These are phyloP conservation scores for Nakaseomyces nivariensis DNA, from an alignment of 1,139 yeast genomes.

Conservation along the genomic window DNA sequence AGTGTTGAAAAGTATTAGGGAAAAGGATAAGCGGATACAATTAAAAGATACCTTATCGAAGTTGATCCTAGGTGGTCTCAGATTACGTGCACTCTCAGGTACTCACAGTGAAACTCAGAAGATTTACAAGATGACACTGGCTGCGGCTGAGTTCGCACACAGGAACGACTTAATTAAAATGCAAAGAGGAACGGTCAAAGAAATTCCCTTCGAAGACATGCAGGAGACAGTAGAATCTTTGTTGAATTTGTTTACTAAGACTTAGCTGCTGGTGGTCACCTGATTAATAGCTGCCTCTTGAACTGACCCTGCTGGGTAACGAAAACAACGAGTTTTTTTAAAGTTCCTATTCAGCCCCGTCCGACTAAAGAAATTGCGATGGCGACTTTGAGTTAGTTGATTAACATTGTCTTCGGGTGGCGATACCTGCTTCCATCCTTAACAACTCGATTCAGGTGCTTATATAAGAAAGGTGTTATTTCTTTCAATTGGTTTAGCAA, in stretches of 20 bases:
- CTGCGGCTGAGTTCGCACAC: conserved; percentile 26
- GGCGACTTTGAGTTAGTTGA: neutral
- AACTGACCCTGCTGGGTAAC: too few relatives aligned
- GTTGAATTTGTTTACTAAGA: conserved; percentile 18
- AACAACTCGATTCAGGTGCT: too few relatives aligned
- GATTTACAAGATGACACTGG: conserved; percentile 25
- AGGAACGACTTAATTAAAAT: conserved; percentile 16
- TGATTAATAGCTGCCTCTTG: too few relatives aligned
- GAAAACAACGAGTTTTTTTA: too few relatives aligned
- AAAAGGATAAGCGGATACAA: conserved; percentile 17
- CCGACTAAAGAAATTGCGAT: neutral
- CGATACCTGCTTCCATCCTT: too few relatives aligned
- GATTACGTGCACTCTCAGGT: conserved; percentile 26
- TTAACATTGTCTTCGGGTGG: too few relatives aligned
- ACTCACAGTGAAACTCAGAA: conserved; percentile 20
- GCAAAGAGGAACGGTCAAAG: conserved; percentile 7
- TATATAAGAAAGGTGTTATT: too few relatives aligned
- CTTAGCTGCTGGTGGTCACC: conserved; percentile 5
- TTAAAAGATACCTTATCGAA: conserved; percentile 24
- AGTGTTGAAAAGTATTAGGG: conserved; percentile 2
- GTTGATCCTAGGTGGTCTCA: conserved; percentile 24
- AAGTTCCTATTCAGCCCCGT: too few relatives aligned
- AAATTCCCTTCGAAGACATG: conserved; percentile 18
- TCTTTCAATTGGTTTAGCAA: too few relatives aligned
- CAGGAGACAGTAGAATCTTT: conserved; percentile 24